phyloP scores from a whole-genome alignment of 164 flowering plant genomes.

The Nymphaea thermarum region DNA sequence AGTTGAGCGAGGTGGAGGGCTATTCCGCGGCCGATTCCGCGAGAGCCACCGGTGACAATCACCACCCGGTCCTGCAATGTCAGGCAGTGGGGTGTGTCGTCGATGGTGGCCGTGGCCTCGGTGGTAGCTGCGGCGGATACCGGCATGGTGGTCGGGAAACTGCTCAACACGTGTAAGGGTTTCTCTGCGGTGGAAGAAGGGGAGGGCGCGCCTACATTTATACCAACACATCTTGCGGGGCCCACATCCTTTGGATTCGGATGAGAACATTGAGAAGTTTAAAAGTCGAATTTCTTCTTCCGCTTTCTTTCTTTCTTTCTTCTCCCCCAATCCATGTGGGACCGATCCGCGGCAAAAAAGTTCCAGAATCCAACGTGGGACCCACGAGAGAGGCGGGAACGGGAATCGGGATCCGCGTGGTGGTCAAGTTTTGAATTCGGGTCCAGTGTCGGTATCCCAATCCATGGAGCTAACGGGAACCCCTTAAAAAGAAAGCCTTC shows the following conservation, averaged over 20 bases:
- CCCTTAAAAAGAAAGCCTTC: no score
- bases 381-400: no score
- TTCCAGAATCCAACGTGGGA: no score
- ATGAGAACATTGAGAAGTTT: no score
- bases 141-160: neutral
- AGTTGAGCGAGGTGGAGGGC: conserved; percentile 37
- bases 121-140: neutral
- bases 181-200: neutral
- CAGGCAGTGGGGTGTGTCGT: neutral
- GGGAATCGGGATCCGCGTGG: no score
- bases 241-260: neutral
- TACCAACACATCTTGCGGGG: neutral
- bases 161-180: neutral
- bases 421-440: no score
- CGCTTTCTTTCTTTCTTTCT: no score
- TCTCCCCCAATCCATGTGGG: no score
- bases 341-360: no score
- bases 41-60: conserved; percentile 46
- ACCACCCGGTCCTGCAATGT: conserved; percentile 25
- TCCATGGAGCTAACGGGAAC: no score
- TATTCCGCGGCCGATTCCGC: conserved; percentile 41
- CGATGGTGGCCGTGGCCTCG: neutral
- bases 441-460: no score
- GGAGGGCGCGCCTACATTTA: neutral
- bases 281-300: no score